Evolutionary conservation across 345 rosid species (phyloP), one percentile per base, ranked within the genome.

Genomic region (Reutealis trisperma): DNA sequence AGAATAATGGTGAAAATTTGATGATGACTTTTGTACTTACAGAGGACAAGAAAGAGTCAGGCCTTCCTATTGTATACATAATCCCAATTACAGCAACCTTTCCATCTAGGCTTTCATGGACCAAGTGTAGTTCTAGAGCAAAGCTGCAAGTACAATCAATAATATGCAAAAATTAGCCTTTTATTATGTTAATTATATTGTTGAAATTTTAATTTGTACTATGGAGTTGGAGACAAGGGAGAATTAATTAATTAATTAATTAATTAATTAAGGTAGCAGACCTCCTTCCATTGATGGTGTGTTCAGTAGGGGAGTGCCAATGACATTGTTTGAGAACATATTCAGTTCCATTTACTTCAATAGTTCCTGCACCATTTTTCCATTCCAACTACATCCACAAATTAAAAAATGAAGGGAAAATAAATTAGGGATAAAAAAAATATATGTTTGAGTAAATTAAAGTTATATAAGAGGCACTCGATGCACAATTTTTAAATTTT

Each of bases 51-150:
- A 94, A 93, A 52, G 90, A 59, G 71, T 94, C 97, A 16, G 94
- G 88, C 63, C 84, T 61, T 74, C 98, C 98, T 62, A 88, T 72
- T 63, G 72, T 88, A 85, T 94, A 94, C 83, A 93, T 52, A 63
- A 91, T 79, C 74, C 94, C 92, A 18, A 94, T 79, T 22, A 94
- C 98, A 16, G 95, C 94, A 67, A 72, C 22, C 45, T 82, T 77
- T 21, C 95, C 98, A 37, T 84, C 82, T 15, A 47, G 63, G 77
- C 88, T 89, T 78, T 89, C 83, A 24, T 94, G 98, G 74, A 94
- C 97, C 94, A 94, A 63, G 62, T 94, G 98, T 5, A 75, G 77
- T 84, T 94, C 98, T 15, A 90, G 45, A 77, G 74, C 97, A 67
- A 79, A 87, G 71, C 98, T 91, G 80, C 6, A 63, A 25, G 71